phyloP scores from a whole-genome alignment of 2,329 filamentous ascomycete genomes.

The Scedosporium dehoogii region DNA sequence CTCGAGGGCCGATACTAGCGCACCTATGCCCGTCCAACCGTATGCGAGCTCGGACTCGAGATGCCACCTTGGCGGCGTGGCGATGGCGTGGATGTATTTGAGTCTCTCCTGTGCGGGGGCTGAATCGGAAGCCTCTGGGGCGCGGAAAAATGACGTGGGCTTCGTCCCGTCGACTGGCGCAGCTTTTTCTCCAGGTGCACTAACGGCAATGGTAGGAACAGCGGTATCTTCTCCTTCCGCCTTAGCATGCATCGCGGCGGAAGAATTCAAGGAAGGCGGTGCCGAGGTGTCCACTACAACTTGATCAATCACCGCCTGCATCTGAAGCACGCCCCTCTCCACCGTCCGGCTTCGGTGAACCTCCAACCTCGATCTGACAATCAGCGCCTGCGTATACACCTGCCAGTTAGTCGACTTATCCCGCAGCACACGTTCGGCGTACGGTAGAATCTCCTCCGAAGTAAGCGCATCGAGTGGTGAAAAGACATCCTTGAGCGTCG shows the following conservation, averaged over 20 bases:
- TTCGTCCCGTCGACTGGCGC: constrained; percentile 28
- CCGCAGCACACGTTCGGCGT: constrained; percentile 75
- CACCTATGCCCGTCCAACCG: constrained; percentile 85
- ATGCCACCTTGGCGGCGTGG: constrained; percentile 82
- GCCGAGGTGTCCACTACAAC: constrained; percentile 72
- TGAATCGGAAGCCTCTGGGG: constrained; percentile 63
- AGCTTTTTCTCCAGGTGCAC: constrained; percentile 22
- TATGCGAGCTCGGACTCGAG: constrained; percentile 87
- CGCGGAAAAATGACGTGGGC: constrained; percentile 72
- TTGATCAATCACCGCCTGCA: constrained; percentile 93
- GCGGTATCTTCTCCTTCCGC: constrained; percentile 17
- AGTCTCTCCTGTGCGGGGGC: constrained; percentile 69
- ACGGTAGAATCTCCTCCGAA: constrained; percentile 87
- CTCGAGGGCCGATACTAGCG: constrained; percentile 79
- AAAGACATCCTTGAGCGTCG: constrained; percentile 78
- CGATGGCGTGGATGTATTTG: constrained; percentile 73
- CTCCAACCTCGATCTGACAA: constrained; percentile 85
- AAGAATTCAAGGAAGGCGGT: constrained; percentile 14
- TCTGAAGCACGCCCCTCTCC: constrained; percentile 80
- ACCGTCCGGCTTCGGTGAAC: constrained; percentile 77
- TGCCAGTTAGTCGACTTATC: constrained; percentile 96
- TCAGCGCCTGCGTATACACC: constrained; percentile 85
- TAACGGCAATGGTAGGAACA: constrained; percentile 37
- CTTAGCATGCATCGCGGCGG: constrained; percentile 11
- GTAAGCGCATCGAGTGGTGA: constrained; percentile 78